Percentiles rank a stretch among this genome's conserved stretches.
Evolutionary conservation across 2,329 filamentous ascomycete species (phyloP).

Genomic region (Penicillium sp.): DNA sequence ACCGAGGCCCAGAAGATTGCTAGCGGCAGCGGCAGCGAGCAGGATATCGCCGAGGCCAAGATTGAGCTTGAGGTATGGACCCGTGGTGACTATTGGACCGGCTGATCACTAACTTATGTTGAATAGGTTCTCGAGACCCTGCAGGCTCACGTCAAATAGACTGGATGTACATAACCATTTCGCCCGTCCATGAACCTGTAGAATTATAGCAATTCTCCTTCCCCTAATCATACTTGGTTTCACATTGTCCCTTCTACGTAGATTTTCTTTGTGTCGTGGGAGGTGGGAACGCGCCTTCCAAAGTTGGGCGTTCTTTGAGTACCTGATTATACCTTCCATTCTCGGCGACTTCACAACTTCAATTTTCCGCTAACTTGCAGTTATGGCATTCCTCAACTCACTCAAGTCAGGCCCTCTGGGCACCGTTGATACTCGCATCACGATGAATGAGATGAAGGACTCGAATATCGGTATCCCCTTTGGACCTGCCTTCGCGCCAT

Average conservation of each 20-base stretch:
- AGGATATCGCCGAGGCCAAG: slow-evolving; percentile 97
- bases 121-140: slow-evolving; percentile 49
- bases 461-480: slow-evolving; percentile 4
- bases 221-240: slow-evolving; percentile 13
- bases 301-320: background rate
- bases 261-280: slow-evolving; percentile 3
- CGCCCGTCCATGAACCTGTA: slow-evolving; percentile 35
- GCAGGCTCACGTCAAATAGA: slow-evolving; percentile 49
- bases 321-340: background rate
- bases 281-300: slow-evolving; percentile 18
- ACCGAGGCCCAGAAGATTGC: slow-evolving; percentile 94
- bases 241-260: slow-evolving; percentile 15
- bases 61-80: slow-evolving; percentile 88
- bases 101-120: slow-evolving; percentile 8
- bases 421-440: slow-evolving; percentile 18
- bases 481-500: slow-evolving; percentile 14
- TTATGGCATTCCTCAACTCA: slow-evolving; percentile 12
- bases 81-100: background rate
- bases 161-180: slow-evolving; percentile 42
- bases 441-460: slow-evolving; percentile 18
- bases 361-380: background rate
- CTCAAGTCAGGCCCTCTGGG: slow-evolving; percentile 19
- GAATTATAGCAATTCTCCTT: slow-evolving; percentile 40
- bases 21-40: slow-evolving; percentile 84
- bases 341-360: background rate